These are phyloP conservation scores for Penicillium sp. DNA, from an alignment of 2,329 filamentous ascomycete species.

Conservation along the genomic window DNA sequence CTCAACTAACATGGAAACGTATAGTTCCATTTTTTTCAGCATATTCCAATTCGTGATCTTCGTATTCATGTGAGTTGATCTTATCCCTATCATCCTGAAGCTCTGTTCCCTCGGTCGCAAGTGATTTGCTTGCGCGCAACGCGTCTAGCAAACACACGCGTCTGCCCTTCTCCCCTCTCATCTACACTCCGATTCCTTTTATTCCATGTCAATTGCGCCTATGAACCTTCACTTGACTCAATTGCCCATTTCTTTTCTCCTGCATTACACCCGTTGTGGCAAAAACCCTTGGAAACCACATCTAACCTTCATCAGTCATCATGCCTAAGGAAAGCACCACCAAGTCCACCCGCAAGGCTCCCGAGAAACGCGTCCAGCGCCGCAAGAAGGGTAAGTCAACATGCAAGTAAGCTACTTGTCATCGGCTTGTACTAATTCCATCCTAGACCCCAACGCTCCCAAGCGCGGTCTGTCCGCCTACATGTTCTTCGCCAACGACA, in stretches of 20 bases:
- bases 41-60: neutral
- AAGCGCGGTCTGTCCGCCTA: conserved; percentile 99
- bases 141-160: conserved; percentile 3
- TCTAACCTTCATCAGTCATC: conserved; percentile 25
- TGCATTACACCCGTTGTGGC: neutral
- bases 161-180: neutral
- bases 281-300: neutral
- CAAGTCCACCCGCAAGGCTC: conserved; percentile 53
- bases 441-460: conserved; percentile 82
- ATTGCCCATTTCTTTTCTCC: neutral
- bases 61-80: conserved; percentile 5
- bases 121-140: conserved; percentile 3
- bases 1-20: conserved; percentile 1
- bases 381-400: conserved; percentile 60
- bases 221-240: neutral
- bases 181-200: neutral
- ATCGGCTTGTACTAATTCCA: conserved; percentile 12
- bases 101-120: conserved; percentile 4
- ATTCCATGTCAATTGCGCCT: neutral
- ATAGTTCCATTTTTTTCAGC: neutral
- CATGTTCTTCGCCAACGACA: conserved; percentile 99
- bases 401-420: neutral
- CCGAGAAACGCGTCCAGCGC: conserved; percentile 52
- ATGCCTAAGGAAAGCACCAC: conserved; percentile 63
- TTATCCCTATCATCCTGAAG: neutral